Conservation (phyloP, 148 eudicot genomes). For the Arbutus unedo region DNA sequence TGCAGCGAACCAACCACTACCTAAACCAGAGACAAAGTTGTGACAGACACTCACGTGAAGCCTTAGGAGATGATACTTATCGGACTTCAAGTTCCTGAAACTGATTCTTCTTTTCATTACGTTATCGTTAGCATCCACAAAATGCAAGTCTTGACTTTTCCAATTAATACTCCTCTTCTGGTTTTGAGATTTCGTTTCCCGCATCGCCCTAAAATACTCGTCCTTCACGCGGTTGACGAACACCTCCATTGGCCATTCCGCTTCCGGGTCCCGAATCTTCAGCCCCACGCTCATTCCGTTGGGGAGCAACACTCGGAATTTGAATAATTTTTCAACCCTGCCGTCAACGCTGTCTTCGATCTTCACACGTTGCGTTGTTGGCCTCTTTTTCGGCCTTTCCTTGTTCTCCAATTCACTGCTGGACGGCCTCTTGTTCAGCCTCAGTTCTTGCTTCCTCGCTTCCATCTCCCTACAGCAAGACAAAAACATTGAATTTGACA, state of each 20-base stretch:
- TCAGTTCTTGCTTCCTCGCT: not conserved
- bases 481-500: not conserved
- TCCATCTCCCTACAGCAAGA: not conserved
- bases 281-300: conserved; percentile 27
- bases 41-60: conserved; percentile 25
- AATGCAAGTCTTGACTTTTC: conserved; percentile 31
- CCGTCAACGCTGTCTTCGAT: not conserved
- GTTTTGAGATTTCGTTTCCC: conserved; percentile 8
- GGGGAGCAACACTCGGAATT: conserved; percentile 33
- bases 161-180: conserved; percentile 34
- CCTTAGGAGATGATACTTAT: conserved; percentile 23
- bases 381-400: conserved; percentile 20
- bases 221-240: conserved; percentile 25
- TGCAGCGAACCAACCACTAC: not conserved
- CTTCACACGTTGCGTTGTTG: not conserved
- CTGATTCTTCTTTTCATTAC: not conserved
- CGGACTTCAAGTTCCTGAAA: conserved; percentile 22
- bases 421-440: conserved; percentile 9
- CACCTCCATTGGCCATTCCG: conserved; percentile 25
- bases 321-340: conserved; percentile 6
- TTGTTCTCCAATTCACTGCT: not conserved
- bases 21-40: not conserved
- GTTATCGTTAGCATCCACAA: conserved; percentile 39
- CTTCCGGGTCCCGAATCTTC: conserved; percentile 17
- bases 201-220: conserved; percentile 16